Evolutionary conservation across 169 alveolate genomes (phyloP).

Genomic region (Cyclospora cayetanensis): DNA sequence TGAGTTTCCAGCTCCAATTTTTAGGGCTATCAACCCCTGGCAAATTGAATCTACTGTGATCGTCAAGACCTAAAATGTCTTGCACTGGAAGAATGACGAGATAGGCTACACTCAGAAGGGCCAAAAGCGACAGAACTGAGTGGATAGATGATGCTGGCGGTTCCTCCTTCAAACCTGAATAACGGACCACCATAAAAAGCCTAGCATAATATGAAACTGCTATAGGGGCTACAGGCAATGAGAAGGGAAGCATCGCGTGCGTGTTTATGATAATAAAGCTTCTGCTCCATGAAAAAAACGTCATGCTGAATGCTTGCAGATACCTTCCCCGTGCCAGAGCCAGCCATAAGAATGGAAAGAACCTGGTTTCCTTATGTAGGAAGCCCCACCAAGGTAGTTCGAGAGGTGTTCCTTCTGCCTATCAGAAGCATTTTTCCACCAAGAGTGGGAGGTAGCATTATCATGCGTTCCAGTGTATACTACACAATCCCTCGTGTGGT

Average conservation of each 20-base stretch:
- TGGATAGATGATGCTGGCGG: slow-evolving; percentile 29
- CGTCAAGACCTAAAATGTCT: slow-evolving; percentile 62
- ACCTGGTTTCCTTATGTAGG: not conserved
- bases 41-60: slow-evolving; percentile 56
- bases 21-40: slow-evolving; percentile 61
- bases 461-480: slow-evolving; percentile 72
- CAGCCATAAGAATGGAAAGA: not conserved
- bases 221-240: not conserved
- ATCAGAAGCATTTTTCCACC: slow-evolving; percentile 67
- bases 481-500: slow-evolving; percentile 62
- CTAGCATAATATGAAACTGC: not conserved
- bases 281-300: not conserved
- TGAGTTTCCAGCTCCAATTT: slow-evolving; percentile 73
- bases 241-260: not conserved
- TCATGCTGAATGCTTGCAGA: not conserved
- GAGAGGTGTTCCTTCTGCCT: slow-evolving; percentile 54
- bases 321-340: not conserved
- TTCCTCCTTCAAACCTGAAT: slow-evolving; percentile 44
- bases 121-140: slow-evolving; percentile 50
- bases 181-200: not conserved
- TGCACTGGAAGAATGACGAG: slow-evolving; percentile 68
- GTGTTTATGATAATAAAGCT: not conserved
- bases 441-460: slow-evolving; percentile 62
- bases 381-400: slow-evolving; percentile 44
- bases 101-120: slow-evolving; percentile 55